Evolutionary conservation across 495 filamentous ascomycete genomes (phyloP), one percentile per base, ranked within the genome.

Genomic region (Poronia punctata): DNA sequence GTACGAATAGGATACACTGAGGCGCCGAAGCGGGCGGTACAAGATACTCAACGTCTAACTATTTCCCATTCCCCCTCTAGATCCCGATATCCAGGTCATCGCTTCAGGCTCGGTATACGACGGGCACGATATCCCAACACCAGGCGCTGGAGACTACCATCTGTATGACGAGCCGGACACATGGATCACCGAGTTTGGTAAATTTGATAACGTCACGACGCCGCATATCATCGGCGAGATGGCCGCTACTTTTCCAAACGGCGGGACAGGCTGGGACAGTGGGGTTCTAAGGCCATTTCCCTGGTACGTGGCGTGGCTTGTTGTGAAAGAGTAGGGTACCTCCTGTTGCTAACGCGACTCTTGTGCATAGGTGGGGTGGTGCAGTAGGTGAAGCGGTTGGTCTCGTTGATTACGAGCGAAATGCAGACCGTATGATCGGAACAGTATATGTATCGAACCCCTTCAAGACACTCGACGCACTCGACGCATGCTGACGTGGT

Each of bases 391-490:
- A 88, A 49, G 80, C 79, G 2, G 72, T 85, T 19, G 82, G 75
- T 45, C 69, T 83, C 46, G 69, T 87, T 24, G 80, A 78, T 18
- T 68, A 76, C 28, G 82, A 87, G 60, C 66, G 79, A 16, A 85
- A 86, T 54, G 67, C 71, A 4, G 73, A 82, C 35, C 65, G 64
- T 33, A 61, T 70, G 31, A 59, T 62, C 19, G 74, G 54, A 29
- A 49, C 62, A 12, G 50, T 52, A 40, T 67, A 61, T 30, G 56
- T 50, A 40, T 14, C 46, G 42, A 29, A 5, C 26, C 19, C 8
- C 1, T n/a, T n/a, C n/a, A n/a, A n/a, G n/a, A n/a, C n/a, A n/a
- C n/a, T n/a, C n/a, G n/a, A 14, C 18, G 20, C 7, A 9, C 4
- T 22, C 9, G 25, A 22, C 6, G 15, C 35, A 8, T 1, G 18